phyloP scores from a whole-genome alignment of 345 rosid genomes.

The Brassica rapa region DNA sequence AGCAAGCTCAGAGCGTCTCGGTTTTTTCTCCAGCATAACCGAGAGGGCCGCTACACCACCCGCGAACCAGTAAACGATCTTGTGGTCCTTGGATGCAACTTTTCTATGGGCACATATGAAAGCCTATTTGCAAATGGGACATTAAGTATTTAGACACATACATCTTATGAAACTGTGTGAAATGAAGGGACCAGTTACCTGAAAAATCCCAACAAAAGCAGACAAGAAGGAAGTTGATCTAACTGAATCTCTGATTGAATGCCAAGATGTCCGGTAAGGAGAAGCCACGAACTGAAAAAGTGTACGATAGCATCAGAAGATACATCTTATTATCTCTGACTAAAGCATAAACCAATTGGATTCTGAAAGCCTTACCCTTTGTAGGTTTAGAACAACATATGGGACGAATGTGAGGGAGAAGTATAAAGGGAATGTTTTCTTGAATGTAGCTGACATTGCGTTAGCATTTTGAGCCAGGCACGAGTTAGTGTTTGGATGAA shows the following conservation, averaged over 20 bases:
- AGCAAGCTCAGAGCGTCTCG: conserved; percentile 95
- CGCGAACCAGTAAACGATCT: conserved; percentile 87
- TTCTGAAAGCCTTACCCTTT: conserved; percentile 59
- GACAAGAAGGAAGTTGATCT: conserved; percentile 93
- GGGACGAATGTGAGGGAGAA: conserved; percentile 97
- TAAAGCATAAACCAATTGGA: conserved; percentile 12
- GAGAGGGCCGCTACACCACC: conserved; percentile 94
- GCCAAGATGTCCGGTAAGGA: conserved; percentile 85
- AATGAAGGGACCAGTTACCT: conserved; percentile 49
- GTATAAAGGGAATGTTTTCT: conserved; percentile 93
- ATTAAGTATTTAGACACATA: not conserved
- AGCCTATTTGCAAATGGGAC: conserved; percentile 51
- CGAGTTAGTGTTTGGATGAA: conserved; percentile 82
- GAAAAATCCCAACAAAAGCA: conserved; percentile 97
- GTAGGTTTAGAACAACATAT: conserved; percentile 86
- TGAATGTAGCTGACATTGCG: conserved; percentile 89
- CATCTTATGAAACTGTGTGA: conserved; percentile 8
- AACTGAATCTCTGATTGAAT: conserved; percentile 82
- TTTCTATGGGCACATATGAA: conserved; percentile 92
- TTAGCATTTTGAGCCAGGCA: conserved; percentile 82
- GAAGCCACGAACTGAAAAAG: conserved; percentile 80
- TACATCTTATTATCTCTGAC: conserved; percentile 15
- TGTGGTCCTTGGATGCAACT: conserved; percentile 84
- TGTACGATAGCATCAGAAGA: conserved; percentile 30
- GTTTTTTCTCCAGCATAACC: conserved; percentile 86